A percentile compares a stretch with the other conserved stretches of the same genome.
These are phyloP conservation scores for Bipolaris zeicola DNA, from an alignment of 2,329 filamentous ascomycete species.

Conservation along the genomic window DNA sequence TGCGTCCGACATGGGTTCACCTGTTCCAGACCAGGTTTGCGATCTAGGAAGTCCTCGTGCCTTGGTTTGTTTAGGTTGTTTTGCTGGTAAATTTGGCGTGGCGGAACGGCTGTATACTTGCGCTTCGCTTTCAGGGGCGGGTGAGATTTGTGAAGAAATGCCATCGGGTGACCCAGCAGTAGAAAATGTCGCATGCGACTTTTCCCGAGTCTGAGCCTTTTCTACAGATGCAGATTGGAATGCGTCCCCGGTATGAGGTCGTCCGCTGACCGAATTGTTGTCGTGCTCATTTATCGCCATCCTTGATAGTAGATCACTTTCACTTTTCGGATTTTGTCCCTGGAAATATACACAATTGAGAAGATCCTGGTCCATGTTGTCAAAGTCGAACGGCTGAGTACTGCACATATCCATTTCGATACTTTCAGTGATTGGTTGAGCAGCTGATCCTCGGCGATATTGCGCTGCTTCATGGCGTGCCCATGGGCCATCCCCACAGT, in stretches of 20 bases:
- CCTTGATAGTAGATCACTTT: constrained; percentile 2
- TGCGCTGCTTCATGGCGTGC: constrained; percentile 27
- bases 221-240: constrained; percentile 3
- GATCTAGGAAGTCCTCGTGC: constrained; percentile 42
- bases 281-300: constrained; percentile 5
- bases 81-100: constrained; percentile 27
- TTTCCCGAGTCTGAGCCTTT: constrained; percentile 6
- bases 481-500: constrained; percentile 32
- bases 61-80: constrained; percentile 27
- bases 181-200: constrained; percentile 8
- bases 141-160: constrained; percentile 22
- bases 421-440: constrained; percentile 27
- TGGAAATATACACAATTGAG: constrained; percentile 12
- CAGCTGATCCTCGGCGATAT: constrained; percentile 17
- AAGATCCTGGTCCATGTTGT: constrained; percentile 14
- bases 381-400: constrained; percentile 10
- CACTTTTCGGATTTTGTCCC: constrained; percentile 6
- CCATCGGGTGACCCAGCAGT: constrained; percentile 31
- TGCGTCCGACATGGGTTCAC: constrained; percentile 43
- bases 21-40: constrained; percentile 46
- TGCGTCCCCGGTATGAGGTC: constrained; percentile 2
- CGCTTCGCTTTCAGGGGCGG: constrained; percentile 24
- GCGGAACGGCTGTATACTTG: constrained; percentile 32
- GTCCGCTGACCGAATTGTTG: constrained; percentile 1
- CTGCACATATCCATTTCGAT: constrained; percentile 26